A percentile compares a stretch with the other conserved stretches of the same genome.
Evolutionary conservation across 2,329 filamentous ascomycete species (phyloP).

Genomic region (Talaromyces verruculosus): DNA sequence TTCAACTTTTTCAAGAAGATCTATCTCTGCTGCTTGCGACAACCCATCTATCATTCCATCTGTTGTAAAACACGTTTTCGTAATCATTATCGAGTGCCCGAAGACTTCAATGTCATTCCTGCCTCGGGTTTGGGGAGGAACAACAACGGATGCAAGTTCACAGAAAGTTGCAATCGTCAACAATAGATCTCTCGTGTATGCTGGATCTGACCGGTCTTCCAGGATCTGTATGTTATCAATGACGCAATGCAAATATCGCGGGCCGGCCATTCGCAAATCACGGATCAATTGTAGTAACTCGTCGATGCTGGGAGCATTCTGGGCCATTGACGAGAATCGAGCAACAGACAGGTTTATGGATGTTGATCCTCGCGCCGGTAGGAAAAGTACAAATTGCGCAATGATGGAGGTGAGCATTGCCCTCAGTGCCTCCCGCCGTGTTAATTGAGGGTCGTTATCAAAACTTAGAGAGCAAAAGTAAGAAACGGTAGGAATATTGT

Average conservation of each 20-base stretch:
- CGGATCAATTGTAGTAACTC: background rate
- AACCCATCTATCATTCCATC: slow-evolving; percentile 1
- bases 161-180: background rate
- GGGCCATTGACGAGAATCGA: background rate
- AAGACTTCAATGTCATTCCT: background rate
- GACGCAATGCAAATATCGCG: background rate
- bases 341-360: background rate
- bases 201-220: background rate
- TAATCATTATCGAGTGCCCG: background rate
- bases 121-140: background rate
- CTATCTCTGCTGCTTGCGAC: background rate
- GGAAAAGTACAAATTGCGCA: background rate
- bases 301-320: background rate
- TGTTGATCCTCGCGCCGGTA: background rate
- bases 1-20: background rate
- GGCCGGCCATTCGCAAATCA: background rate
- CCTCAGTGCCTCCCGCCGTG: background rate
- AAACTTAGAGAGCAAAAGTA: background rate
- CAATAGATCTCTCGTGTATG: background rate
- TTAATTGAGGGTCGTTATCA: background rate
- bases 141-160: background rate
- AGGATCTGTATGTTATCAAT: background rate
- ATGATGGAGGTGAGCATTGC: slow-evolving; percentile 3
- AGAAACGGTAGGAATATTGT: background rate
- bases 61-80: slow-evolving; percentile 2